A percentile compares a stretch with the other conserved stretches of the same genome.
These are phyloP conservation scores for Usnea hakonensis DNA, from an alignment of 495 filamentous ascomycete species.

Conservation along the genomic window DNA sequence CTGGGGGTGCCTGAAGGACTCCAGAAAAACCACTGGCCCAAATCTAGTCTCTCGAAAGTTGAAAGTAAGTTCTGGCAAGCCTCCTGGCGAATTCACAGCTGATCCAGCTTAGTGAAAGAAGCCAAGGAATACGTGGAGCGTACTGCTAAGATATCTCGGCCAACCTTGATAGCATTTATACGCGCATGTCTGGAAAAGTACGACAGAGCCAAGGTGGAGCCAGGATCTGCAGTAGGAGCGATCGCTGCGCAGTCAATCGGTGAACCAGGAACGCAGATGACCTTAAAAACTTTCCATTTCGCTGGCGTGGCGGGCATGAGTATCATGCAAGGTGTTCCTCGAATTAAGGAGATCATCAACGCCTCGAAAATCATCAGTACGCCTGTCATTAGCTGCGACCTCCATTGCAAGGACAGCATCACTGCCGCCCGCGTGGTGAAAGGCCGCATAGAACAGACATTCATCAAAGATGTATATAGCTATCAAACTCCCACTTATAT, in stretches of 20 bases:
- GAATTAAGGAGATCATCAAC: conserved; percentile 99
- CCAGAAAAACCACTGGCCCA: conserved; percentile 6
- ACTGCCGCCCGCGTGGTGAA: conserved; percentile 79
- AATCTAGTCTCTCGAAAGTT: background rate
- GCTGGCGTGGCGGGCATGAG: conserved; percentile 98
- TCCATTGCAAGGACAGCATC: conserved; percentile 61
- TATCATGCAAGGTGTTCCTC: conserved; percentile 96
- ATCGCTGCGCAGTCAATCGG: conserved; percentile 97
- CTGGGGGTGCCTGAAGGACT: conserved; percentile 12
- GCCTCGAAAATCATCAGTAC: conserved; percentile 89
- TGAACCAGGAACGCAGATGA: conserved; percentile 99
- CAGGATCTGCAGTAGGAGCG: conserved; percentile 94
- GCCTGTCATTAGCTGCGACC: conserved; percentile 78
- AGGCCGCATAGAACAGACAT: conserved; percentile 84
- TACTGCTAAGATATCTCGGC: conserved; percentile 70
- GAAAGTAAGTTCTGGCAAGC: conserved; percentile 12
- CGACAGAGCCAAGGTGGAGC: conserved; percentile 78
- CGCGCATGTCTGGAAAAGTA: conserved; percentile 80
- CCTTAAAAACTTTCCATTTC: conserved; percentile 99
- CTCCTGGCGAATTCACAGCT: conserved; percentile 14
- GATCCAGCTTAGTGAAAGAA: conserved; percentile 15
- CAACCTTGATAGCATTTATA: conserved; percentile 68
- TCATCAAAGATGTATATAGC: conserved; percentile 51
- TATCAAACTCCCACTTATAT: conserved; percentile 14
- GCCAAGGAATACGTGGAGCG: conserved; percentile 44